Evolutionary conservation across 345 rosid species (phyloP), one percentile per base, ranked within the genome.

Genomic region (Populus ilicifolia): DNA sequence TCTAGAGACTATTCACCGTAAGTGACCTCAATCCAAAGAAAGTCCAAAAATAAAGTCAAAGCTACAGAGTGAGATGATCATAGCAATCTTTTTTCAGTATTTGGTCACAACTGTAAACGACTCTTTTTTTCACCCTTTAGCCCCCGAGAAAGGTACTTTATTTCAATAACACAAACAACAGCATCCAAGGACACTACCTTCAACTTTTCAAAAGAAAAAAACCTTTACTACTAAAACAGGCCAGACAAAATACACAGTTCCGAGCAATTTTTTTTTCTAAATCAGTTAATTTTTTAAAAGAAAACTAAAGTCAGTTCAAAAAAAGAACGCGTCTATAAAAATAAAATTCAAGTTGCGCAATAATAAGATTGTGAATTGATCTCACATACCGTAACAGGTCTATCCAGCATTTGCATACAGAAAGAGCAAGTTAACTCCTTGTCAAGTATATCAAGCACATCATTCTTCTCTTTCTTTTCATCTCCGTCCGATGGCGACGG

Each of bases 361-460:
- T 6, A 8, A 21, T 21, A 69, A 69, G 29, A 39, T 8, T n/a
- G n/a, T 10, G 13, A 10, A 36, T 18, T 38, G 41, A 68, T 21
- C 11, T 38, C 25, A 13, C 72, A 20, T 59, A 93, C 98, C 81
- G 98, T 83, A 66, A 93, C 92, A 0, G 97, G 98, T n/a, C 92
- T 86, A 10, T 91, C 92, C 27, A 84, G 92, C 71, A 91, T 39
- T 69, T 84, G 86, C 84, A 81, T 81, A 75, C 98, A 94, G 23
- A 91, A 82, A 0, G 91, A 77, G 72, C 98, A 94, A 18, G 79
- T 84, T 2, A 92, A 78, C 69, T 74, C 83, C 17, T 73, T 85
- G 8, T 72, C 80, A 9, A 88, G 80, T 41, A 84, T 39, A 72
- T 80, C 86, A 13, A 88, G 20, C 38, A 84, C 73, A 33, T 84